phyloP scores from a whole-genome alignment of 2,329 filamentous ascomycete genomes.

The Bipolaris cookei region DNA sequence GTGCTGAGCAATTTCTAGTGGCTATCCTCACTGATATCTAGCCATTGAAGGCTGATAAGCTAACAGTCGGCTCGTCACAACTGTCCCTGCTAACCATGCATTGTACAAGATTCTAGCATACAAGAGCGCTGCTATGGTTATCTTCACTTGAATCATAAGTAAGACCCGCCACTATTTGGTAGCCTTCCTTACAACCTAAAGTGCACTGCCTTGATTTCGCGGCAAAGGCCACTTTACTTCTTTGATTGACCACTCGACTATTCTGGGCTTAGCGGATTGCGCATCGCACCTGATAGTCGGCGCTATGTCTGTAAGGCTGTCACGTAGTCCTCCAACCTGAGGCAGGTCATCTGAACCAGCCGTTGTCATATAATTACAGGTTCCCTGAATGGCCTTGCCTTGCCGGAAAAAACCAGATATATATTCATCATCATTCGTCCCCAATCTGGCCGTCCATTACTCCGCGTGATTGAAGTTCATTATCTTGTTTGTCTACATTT shows the following conservation, averaged over 20 bases:
- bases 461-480: conserved; percentile 54
- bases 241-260: conserved; percentile 33
- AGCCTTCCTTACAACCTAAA: conserved; percentile 32
- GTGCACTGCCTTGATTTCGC: conserved; percentile 45
- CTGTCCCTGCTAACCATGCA: conserved; percentile 48
- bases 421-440: conserved; percentile 41
- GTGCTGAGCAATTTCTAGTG: conserved; percentile 45
- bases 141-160: conserved; percentile 43
- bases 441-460: conserved; percentile 54
- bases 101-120: conserved; percentile 43
- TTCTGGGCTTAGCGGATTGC: conserved; percentile 40
- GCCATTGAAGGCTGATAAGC: conserved; percentile 42
- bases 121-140: conserved; percentile 32
- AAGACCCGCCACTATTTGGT: conserved; percentile 34
- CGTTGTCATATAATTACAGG: conserved; percentile 44
- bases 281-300: conserved; percentile 35
- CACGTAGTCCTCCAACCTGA: conserved; percentile 37
- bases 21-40: conserved; percentile 47
- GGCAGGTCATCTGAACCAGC: conserved; percentile 28
- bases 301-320: conserved; percentile 28
- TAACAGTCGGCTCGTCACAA: conserved; percentile 42
- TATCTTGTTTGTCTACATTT: conserved; percentile 34
- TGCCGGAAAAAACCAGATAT: conserved; percentile 39
- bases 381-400: conserved; percentile 28
- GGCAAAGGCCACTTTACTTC: conserved; percentile 39